phyloP scores from a whole-genome alignment of 805 yeast species.

The Kazachstania kunashirensis region DNA sequence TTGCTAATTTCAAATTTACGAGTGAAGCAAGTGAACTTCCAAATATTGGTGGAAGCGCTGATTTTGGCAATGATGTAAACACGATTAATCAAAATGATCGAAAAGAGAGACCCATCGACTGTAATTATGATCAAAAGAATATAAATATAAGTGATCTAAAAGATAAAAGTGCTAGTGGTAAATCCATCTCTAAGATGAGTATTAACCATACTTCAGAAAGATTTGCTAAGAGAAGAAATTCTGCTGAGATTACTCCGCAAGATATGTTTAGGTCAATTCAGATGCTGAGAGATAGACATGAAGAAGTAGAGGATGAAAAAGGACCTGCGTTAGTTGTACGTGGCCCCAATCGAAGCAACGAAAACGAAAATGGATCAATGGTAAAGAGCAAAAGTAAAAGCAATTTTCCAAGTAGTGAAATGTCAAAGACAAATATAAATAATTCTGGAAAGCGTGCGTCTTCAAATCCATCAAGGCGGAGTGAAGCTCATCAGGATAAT shows the following conservation, averaged over 20 bases:
- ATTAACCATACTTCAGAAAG: slow-evolving; percentile 20
- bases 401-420: too few relatives aligned
- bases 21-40: too few relatives aligned
- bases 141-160: too few relatives aligned
- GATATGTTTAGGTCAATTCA: slow-evolving; percentile 80
- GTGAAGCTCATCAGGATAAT: too few relatives aligned
- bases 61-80: too few relatives aligned
- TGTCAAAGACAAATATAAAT: too few relatives aligned
- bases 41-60: too few relatives aligned
- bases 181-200: not conserved
- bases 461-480: not conserved
- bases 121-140: too few relatives aligned
- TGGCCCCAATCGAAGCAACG: slow-evolving; percentile 40
- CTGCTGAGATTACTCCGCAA: slow-evolving; percentile 57
- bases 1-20: too few relatives aligned
- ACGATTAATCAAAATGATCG: too few relatives aligned
- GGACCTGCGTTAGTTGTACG: slow-evolving; percentile 73
- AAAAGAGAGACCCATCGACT: too few relatives aligned
- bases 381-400: not conserved
- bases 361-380: not conserved
- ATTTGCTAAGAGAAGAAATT: slow-evolving; percentile 27
- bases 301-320: slow-evolving; percentile 41
- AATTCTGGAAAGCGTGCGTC: too few relatives aligned
- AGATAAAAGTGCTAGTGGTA: not conserved
- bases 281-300: slow-evolving; percentile 54